phyloP scores from a whole-genome alignment of 177 flowering plant genomes.

The Telopea speciosissima region DNA sequence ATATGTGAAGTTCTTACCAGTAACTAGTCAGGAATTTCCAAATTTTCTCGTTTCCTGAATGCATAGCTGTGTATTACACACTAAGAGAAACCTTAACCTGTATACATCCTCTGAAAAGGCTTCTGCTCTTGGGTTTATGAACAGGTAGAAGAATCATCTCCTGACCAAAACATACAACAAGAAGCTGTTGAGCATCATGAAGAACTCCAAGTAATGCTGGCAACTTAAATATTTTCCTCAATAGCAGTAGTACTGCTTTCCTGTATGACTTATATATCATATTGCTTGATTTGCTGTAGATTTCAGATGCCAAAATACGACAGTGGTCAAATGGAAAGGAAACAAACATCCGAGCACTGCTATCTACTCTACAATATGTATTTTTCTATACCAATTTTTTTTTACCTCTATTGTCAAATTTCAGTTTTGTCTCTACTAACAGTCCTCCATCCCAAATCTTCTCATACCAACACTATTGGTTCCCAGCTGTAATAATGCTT shows the following conservation, averaged over 20 bases:
- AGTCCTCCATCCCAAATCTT: neutral
- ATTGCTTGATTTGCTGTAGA: slow-evolving; percentile 37
- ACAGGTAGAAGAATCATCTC: slow-evolving; percentile 49
- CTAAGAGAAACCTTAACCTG: neutral
- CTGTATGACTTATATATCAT: neutral
- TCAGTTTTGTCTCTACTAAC: neutral
- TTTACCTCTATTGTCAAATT: neutral
- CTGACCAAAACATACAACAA: slow-evolving; percentile 19
- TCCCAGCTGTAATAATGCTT: neutral
- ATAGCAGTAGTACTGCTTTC: neutral
- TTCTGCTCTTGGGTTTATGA: slow-evolving; percentile 8
- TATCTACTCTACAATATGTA: slow-evolving; percentile 90
- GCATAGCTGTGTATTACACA: neutral
- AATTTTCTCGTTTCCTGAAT: neutral
- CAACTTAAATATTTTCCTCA: neutral
- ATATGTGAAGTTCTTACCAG: neutral
- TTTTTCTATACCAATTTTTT: slow-evolving; percentile 14
- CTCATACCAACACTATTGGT: neutral
- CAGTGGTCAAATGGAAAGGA: slow-evolving; percentile 84
- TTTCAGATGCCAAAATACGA: slow-evolving; percentile 54
- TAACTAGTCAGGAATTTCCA: neutral
- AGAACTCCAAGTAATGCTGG: slow-evolving; percentile 44
- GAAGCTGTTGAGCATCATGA: slow-evolving; percentile 26
- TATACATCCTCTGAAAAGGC: slow-evolving; percentile 6
- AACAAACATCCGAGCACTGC: slow-evolving; percentile 82